Conservation (phyloP, 805 yeast genomes). For the Saccharomycopsis selenospora region DNA sequence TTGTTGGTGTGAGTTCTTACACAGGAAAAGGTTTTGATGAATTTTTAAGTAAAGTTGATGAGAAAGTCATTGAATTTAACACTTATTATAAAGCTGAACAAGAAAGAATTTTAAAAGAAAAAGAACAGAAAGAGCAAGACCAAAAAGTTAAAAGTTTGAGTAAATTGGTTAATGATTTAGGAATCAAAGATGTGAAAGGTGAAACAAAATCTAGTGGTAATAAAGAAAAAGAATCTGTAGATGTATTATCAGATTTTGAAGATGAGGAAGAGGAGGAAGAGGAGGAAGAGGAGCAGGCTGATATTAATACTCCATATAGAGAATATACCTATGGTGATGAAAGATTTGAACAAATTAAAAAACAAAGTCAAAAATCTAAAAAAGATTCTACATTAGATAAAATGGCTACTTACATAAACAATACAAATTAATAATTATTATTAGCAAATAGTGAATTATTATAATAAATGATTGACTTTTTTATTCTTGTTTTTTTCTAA, state of each 20-base stretch:
- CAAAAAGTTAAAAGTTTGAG: conserved; percentile 65
- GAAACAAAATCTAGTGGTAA: conserved; percentile 29
- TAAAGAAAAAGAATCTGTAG: conserved; percentile 38
- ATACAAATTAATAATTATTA: conserved; percentile 12
- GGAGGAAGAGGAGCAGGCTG: conserved; percentile 27
- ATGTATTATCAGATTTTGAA: conserved; percentile 49
- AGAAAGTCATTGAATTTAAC: conserved; percentile 81
- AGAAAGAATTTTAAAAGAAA: conserved; percentile 68
- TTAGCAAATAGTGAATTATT: no score
- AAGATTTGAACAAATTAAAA: conserved; percentile 17
- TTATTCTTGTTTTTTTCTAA: background rate
- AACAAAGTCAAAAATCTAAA: conserved; percentile 9
- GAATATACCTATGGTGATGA: conserved; percentile 20
- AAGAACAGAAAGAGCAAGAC: conserved; percentile 65
- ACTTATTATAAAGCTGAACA: conserved; percentile 79
- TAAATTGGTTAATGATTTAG: conserved; percentile 80
- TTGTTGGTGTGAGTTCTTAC: conserved; percentile 85
- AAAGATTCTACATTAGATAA: conserved; percentile 15
- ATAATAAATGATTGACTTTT: no score
- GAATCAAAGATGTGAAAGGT: conserved; percentile 39
- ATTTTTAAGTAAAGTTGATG: conserved; percentile 74
- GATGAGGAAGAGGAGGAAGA: conserved; percentile 43
- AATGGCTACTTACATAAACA: conserved; percentile 17
- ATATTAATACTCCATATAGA: conserved; percentile 14
- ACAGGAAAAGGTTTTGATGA: conserved; percentile 95